These are phyloP conservation scores for Lipomyces orientalis DNA, from an alignment of 805 yeast genomes.

Conservation along the genomic window DNA sequence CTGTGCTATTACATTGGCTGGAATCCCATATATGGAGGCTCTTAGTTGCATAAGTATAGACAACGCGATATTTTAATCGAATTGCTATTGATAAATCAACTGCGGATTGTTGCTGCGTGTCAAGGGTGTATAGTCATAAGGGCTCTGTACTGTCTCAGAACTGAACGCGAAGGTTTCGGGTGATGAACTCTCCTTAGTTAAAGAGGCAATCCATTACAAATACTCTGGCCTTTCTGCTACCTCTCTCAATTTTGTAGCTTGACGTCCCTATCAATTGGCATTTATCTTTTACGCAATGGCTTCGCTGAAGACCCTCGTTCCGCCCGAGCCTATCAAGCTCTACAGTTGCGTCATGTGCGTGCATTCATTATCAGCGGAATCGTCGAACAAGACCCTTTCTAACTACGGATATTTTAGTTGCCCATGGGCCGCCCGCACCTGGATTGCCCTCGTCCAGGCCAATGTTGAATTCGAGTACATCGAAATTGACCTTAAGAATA, in stretches of 20 bases:
- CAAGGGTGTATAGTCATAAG: neutral
- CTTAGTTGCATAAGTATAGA: too few species aligned
- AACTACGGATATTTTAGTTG: slow-evolving; percentile 25
- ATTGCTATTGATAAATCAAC: too few species aligned
- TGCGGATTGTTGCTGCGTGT: too few species aligned
- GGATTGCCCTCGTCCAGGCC: slow-evolving; percentile 42
- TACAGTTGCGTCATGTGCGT: slow-evolving; percentile 30
- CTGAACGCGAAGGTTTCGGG: too few species aligned
- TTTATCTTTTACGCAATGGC: slow-evolving; percentile 20
- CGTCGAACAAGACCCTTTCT: neutral
- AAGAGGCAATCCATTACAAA: too few species aligned
- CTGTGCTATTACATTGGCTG: too few species aligned
- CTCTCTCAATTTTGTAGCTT: neutral
- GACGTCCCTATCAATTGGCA: slow-evolving; percentile 10
- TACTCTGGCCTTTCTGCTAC: neutral
- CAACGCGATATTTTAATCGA: too few species aligned
- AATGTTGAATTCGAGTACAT: slow-evolving; percentile 41
- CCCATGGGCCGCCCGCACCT: slow-evolving; percentile 44
- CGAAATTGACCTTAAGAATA: slow-evolving; percentile 41
- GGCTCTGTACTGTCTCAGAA: neutral
- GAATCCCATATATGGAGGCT: too few species aligned
- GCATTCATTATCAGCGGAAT: neutral
- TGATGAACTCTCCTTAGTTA: too few species aligned
- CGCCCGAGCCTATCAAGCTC: slow-evolving; percentile 40
- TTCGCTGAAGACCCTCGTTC: slow-evolving; percentile 30